A percentile compares a stretch with the other conserved stretches of the same genome.
Conservation (phyloP, 768 basidiomycete species). For the Suillus alpinus region DNA sequence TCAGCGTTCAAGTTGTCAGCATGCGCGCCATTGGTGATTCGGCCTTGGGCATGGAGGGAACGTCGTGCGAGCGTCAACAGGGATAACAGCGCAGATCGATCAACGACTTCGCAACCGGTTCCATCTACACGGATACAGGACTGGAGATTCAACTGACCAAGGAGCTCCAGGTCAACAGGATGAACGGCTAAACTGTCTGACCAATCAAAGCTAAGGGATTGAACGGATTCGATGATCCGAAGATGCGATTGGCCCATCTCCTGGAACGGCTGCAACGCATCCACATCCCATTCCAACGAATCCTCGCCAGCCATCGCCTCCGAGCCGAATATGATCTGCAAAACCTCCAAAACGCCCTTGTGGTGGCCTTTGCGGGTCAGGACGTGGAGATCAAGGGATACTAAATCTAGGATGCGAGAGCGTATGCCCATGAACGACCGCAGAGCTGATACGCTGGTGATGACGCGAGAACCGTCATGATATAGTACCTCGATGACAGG, state of each 20-base stretch:
- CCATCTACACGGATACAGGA: slow-evolving; percentile 66
- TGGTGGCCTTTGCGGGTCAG: slow-evolving; percentile 75
- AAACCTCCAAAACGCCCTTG: slow-evolving; percentile 69
- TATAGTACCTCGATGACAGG: slow-evolving; percentile 61
- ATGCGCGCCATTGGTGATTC: slow-evolving; percentile 58
- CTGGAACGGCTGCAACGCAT: slow-evolving; percentile 54
- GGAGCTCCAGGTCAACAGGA: slow-evolving; percentile 59
- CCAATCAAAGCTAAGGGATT: slow-evolving; percentile 88
- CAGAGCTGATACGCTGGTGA: slow-evolving; percentile 65
- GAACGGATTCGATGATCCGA: slow-evolving; percentile 84
- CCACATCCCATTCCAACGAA: slow-evolving; percentile 41
- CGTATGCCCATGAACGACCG: slow-evolving; percentile 79
- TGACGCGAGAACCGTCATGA: slow-evolving; percentile 64
- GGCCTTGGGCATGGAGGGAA: slow-evolving; percentile 64
- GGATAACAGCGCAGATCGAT: slow-evolving; percentile 65
- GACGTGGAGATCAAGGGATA: slow-evolving; percentile 85
- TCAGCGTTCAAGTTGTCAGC: slow-evolving; percentile 68
- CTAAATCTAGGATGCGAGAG: slow-evolving; percentile 80
- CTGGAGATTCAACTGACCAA: slow-evolving; percentile 63
- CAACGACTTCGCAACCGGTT: slow-evolving; percentile 80
- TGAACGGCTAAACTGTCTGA: slow-evolving; percentile 65
- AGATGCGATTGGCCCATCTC: slow-evolving; percentile 81
- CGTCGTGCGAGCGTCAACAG: slow-evolving; percentile 63
- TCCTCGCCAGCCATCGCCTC: slow-evolving; percentile 46
- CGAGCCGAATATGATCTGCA: slow-evolving; percentile 80